Evolutionary conservation across 2,329 filamentous ascomycete genomes (phyloP).

Genomic region (Sporothrix pallida): DNA sequence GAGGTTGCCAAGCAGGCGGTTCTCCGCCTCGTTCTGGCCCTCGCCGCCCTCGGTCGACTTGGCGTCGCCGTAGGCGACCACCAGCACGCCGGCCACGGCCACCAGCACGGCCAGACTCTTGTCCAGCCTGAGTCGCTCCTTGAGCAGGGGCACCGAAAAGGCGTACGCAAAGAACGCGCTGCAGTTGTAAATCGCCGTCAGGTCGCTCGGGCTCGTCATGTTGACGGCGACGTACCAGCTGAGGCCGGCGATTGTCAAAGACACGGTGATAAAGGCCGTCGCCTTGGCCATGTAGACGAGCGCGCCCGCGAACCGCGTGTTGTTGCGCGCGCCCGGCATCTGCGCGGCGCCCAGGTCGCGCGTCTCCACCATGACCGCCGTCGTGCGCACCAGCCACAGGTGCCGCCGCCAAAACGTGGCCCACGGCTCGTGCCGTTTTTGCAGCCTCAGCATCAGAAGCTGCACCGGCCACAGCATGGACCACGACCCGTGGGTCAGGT

Average conservation of each 20-base stretch:
- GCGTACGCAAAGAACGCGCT: slow-evolving; percentile 98
- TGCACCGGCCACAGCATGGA: slow-evolving; percentile 84
- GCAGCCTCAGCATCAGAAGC: slow-evolving; percentile 77
- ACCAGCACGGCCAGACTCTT: slow-evolving; percentile 87
- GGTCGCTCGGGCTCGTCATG: slow-evolving; percentile 87
- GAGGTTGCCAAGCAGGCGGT: slow-evolving; percentile 81
- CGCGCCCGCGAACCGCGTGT: background rate
- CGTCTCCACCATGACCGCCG: slow-evolving; percentile 81
- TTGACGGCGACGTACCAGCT: slow-evolving; percentile 97
- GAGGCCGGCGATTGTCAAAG: slow-evolving; percentile 86
- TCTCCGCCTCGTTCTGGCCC: slow-evolving; percentile 50
- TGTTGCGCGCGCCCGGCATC: background rate
- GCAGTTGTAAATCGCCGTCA: slow-evolving; percentile 99
- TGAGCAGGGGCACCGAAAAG: slow-evolving; percentile 88
- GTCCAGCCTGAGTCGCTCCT: slow-evolving; percentile 80
- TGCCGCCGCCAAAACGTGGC: slow-evolving; percentile 78
- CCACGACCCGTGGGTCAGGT: slow-evolving; percentile 96
- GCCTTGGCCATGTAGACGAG: slow-evolving; percentile 73
- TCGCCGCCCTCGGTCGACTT: slow-evolving; percentile 45
- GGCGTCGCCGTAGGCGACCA: slow-evolving; percentile 92
- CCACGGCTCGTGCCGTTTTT: slow-evolving; percentile 81
- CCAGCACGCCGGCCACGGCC: slow-evolving; percentile 85
- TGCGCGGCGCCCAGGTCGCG: slow-evolving; percentile 65
- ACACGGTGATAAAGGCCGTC: slow-evolving; percentile 80
- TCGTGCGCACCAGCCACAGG: slow-evolving; percentile 57